Percentiles rank a stretch among this genome's conserved stretches.
Evolutionary conservation across 257 asterid species (phyloP).

Genomic region (Thymus mandschuricus): DNA sequence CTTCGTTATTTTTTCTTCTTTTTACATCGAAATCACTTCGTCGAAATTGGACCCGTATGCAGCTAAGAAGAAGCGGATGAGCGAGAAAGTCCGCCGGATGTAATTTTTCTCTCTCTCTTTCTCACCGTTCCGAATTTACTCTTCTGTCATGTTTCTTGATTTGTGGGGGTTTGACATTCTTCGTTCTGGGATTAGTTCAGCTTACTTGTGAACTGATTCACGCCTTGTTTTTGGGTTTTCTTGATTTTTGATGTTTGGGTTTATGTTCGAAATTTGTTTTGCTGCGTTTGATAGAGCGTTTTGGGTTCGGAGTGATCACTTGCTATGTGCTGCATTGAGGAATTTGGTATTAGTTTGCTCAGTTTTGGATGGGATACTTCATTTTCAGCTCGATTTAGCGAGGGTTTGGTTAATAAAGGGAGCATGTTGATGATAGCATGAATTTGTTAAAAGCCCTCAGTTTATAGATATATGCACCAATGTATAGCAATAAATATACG

Average conservation of each 20-base stretch:
- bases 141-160: background rate
- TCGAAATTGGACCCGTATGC: slow-evolving; percentile 59
- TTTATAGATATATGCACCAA: background rate
- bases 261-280: background rate
- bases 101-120: slow-evolving; percentile 35
- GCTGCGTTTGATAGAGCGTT: slow-evolving; percentile 11
- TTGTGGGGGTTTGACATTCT: background rate
- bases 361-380: slow-evolving; percentile 11
- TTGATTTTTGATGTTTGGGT: background rate
- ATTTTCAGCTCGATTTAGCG: slow-evolving; percentile 12
- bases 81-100: slow-evolving; percentile 91
- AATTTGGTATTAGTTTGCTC: slow-evolving; percentile 25
- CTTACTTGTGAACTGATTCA: background rate
- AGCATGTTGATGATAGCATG: slow-evolving; percentile 8
- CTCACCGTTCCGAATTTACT: background rate
- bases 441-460: background rate
- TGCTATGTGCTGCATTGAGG: slow-evolving; percentile 26
- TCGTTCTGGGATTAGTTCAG: background rate
- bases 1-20: slow-evolving; percentile 46
- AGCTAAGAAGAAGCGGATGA: slow-evolving; percentile 84
- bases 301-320: slow-evolving; percentile 12
- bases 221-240: slow-evolving; percentile 2
- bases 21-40: slow-evolving; percentile 35
- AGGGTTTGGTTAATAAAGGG: slow-evolving; percentile 7
- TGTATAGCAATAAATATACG: background rate